Conservation (phyloP, 2,329 filamentous ascomycete species). For the Annulohypoxylon truncatum region DNA sequence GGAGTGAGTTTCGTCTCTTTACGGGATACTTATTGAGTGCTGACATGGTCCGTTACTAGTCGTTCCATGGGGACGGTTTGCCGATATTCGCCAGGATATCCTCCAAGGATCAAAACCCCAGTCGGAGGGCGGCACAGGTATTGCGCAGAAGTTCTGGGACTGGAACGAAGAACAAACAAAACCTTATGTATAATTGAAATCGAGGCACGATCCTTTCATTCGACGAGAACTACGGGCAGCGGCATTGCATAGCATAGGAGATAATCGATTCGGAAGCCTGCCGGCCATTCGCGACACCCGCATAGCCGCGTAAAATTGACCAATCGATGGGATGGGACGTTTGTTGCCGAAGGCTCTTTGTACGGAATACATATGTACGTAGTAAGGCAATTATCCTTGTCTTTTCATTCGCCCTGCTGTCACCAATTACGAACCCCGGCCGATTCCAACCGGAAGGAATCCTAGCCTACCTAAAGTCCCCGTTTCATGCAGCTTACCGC, state of each 20-base stretch:
- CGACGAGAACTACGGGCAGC: neutral
- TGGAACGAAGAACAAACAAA: conserved; percentile 57
- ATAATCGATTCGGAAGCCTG: neutral
- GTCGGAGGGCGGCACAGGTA: conserved; percentile 54
- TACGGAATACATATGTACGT: no score
- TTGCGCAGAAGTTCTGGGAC: conserved; percentile 56
- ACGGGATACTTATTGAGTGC: neutral
- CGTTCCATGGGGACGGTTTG: conserved; percentile 60
- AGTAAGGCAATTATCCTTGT: conserved; percentile 4
- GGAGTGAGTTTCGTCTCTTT: conserved; percentile 41
- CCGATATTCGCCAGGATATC: conserved; percentile 50
- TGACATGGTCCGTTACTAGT: conserved; percentile 45
- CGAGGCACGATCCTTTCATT: neutral
- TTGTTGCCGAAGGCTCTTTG: neutral
- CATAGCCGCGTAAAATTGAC: neutral
- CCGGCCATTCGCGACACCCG: neutral
- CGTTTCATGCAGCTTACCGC: conserved; percentile 9
- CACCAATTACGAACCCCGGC: conserved; percentile 5
- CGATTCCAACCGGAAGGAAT: conserved; percentile 25
- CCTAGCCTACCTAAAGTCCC: conserved; percentile 3
- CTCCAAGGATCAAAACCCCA: conserved; percentile 47
- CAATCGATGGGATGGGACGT: neutral
- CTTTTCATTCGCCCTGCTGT: conserved; percentile 4
- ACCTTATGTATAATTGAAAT: conserved; percentile 42
- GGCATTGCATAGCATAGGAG: conserved; percentile 4